phyloP scores from a whole-genome alignment of 306 rosid species.

The Rubus parviflorus region DNA sequence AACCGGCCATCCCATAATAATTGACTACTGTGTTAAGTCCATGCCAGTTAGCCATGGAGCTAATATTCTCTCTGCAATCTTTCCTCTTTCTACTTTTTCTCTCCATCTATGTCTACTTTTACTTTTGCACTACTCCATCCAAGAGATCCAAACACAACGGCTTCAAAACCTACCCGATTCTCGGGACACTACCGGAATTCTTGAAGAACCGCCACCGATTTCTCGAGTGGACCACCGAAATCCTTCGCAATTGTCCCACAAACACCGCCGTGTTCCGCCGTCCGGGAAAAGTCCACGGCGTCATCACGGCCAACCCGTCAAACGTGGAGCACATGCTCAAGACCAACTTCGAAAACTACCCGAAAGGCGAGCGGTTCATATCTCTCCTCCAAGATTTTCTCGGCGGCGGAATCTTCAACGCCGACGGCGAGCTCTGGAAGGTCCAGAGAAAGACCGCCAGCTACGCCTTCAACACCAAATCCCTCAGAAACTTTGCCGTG shows the following conservation, averaged over 20 bases:
- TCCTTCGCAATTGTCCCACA: constrained; percentile 42
- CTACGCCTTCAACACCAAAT: constrained; percentile 64
- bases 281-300: constrained; percentile 34
- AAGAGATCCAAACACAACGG: constrained; percentile 28
- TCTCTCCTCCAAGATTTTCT: constrained; percentile 46
- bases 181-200: constrained; percentile 56
- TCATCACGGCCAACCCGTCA: constrained; percentile 59
- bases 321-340: constrained; percentile 66
- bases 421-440: constrained; percentile 59
- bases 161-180: constrained; percentile 47
- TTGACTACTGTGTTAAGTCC: too few relatives aligned
- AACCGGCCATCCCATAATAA: too few relatives aligned
- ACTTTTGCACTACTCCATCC: background rate
- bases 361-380: constrained; percentile 55
- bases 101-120: constrained; percentile 22
- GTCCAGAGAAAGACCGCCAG: constrained; percentile 66
- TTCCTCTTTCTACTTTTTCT: constrained; percentile 14
- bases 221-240: constrained; percentile 57
- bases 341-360: constrained; percentile 66
- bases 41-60: constrained; percentile 26
- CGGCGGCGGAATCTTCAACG: constrained; percentile 71
- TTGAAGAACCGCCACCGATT: constrained; percentile 54
- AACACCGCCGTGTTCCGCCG: constrained; percentile 46
- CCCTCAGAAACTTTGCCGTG: constrained; percentile 51
- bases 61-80: constrained; percentile 10